Evolutionary conservation across 805 yeast genomes (phyloP).

Genomic region (Candida dendrica): DNA sequence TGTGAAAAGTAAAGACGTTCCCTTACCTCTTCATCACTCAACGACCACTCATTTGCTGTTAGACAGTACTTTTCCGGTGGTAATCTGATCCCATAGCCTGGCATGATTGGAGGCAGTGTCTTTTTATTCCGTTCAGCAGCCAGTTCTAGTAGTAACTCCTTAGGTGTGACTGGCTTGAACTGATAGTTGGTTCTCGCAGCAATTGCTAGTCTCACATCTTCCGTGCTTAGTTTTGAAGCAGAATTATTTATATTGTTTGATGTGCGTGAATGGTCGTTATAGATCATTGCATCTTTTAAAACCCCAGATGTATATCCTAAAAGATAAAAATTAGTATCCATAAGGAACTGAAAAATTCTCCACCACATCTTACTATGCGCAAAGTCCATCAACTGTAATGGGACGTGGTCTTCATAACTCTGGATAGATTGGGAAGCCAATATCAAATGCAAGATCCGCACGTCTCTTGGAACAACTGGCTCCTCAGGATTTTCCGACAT

Average conservation of each 20-base stretch:
- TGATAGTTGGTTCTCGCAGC: slow-evolving; percentile 94
- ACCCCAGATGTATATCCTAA: slow-evolving; percentile 74
- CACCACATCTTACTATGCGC: slow-evolving; percentile 48
- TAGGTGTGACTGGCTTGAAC: slow-evolving; percentile 93
- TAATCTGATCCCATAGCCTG: slow-evolving; percentile 83
- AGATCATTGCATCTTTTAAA: slow-evolving; percentile 81
- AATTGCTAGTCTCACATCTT: slow-evolving; percentile 86
- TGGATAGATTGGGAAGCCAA: slow-evolving; percentile 91
- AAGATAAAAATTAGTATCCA: background rate
- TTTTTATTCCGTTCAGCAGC: slow-evolving; percentile 90
- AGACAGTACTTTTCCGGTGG: slow-evolving; percentile 98
- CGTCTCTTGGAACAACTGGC: slow-evolving; percentile 68
- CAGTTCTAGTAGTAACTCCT: slow-evolving; percentile 80
- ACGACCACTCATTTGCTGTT: slow-evolving; percentile 73
- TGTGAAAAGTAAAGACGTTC: slow-evolving; percentile 5
- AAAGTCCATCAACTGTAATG: slow-evolving; percentile 93
- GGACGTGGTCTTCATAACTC: slow-evolving; percentile 91
- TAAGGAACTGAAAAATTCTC: too few relatives aligned
- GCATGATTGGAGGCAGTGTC: slow-evolving; percentile 85
- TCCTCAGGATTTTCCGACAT: slow-evolving; percentile 16
- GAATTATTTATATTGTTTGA: slow-evolving; percentile 34
- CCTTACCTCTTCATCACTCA: slow-evolving; percentile 42
- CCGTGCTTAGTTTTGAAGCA: slow-evolving; percentile 60
- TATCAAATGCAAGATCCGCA: slow-evolving; percentile 79
- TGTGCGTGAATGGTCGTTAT: slow-evolving; percentile 70